These are phyloP conservation scores for Cyclotella distinguenda DNA, from an alignment of 108 stramenopile genomes.

Conservation along the genomic window DNA sequence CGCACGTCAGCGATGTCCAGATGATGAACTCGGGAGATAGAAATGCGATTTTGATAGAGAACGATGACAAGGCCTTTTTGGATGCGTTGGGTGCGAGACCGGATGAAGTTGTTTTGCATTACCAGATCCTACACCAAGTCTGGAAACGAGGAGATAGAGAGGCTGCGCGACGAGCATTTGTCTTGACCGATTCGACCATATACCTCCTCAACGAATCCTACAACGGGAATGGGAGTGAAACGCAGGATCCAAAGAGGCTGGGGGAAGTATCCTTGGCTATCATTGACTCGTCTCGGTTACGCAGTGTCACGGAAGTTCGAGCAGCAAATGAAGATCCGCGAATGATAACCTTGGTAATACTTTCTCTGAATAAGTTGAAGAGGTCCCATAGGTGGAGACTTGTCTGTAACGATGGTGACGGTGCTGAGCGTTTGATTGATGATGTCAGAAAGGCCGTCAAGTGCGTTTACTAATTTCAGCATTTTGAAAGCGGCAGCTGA, in stretches of 20 bases:
- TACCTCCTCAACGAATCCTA: constrained; percentile 81
- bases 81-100: constrained; percentile 62
- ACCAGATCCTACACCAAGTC: constrained; percentile 72
- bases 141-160: constrained; percentile 80
- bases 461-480: background rate
- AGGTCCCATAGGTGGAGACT: constrained; percentile 79
- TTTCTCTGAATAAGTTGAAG: constrained; percentile 53
- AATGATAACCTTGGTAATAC: constrained; percentile 73
- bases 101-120: constrained; percentile 71
- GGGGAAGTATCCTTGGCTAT: constrained; percentile 51
- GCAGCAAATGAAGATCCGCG: constrained; percentile 78
- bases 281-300: constrained; percentile 62
- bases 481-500: no score
- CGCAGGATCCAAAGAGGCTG: constrained; percentile 32
- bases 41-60: constrained; percentile 58
- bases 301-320: constrained; percentile 67
- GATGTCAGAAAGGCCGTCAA: constrained; percentile 72
- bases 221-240: constrained; percentile 54
- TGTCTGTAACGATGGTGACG: constrained; percentile 70
- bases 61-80: constrained; percentile 75
- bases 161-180: constrained; percentile 66
- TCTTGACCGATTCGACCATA: constrained; percentile 72
- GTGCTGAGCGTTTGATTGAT: constrained; percentile 80
- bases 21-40: constrained; percentile 4
- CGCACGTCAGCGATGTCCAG: constrained; percentile 41